phyloP scores from a whole-genome alignment of 2,329 filamentous ascomycete species.

The Lasiodiplodia theobromae region DNA sequence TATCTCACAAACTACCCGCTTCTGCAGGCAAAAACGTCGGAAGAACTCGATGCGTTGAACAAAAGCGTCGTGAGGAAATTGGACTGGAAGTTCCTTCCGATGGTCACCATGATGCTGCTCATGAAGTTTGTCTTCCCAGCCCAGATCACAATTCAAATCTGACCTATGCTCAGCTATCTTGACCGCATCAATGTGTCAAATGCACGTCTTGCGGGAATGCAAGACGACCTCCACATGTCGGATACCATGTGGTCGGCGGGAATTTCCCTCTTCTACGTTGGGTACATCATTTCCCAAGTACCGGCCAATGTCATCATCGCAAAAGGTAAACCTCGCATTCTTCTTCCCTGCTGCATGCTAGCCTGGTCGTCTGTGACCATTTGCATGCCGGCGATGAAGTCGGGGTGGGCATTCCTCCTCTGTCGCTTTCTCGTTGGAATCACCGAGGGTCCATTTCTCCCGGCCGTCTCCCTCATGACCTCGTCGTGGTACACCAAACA shows the following conservation, averaged over 20 bases:
- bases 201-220: constrained; percentile 43
- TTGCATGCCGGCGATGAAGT: constrained; percentile 53
- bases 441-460: constrained; percentile 49
- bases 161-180: constrained; percentile 34
- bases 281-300: constrained; percentile 32
- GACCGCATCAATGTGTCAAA: constrained; percentile 42
- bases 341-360: constrained; percentile 51
- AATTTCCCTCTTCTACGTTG: constrained; percentile 36
- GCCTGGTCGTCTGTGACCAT: constrained; percentile 54
- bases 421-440: constrained; percentile 50
- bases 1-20: not conserved
- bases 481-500: constrained; percentile 62
- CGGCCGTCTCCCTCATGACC: constrained; percentile 44
- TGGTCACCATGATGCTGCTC: constrained; percentile 42
- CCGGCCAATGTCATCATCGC: constrained; percentile 15
- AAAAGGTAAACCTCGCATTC: constrained; percentile 39
- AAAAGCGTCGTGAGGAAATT: constrained; percentile 34
- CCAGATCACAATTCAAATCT: not conserved
- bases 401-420: constrained; percentile 44
- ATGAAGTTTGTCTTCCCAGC: constrained; percentile 37
- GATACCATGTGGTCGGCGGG: constrained; percentile 44
- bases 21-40: not conserved
- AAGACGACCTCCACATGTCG: constrained; percentile 41
- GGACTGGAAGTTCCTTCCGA: constrained; percentile 42
- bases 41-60: constrained; percentile 33